Evolutionary conservation across 1,284 basidiomycete species (phyloP).

Genomic region (Anthracocystis walkeri): DNA sequence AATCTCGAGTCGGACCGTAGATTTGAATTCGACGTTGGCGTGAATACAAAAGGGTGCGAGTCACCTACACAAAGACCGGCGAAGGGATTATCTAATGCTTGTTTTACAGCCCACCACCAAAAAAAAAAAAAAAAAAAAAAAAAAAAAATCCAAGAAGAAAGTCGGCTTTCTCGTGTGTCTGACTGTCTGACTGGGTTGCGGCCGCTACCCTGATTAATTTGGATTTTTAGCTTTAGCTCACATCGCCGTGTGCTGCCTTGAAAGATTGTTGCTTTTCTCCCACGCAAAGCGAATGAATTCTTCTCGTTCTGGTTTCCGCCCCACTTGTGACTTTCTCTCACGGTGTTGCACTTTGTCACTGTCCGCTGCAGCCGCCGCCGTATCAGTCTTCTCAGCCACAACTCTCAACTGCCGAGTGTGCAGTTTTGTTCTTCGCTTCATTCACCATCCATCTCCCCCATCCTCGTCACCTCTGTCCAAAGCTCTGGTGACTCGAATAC

Average conservation of each 20-base stretch:
- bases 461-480: conserved; percentile 21
- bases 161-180: neutral
- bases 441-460: conserved; percentile 6
- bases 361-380: neutral
- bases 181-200: conserved; percentile 15
- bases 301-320: neutral
- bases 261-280: neutral
- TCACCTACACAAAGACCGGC: conserved; percentile 13
- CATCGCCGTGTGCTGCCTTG: conserved; percentile 20
- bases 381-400: neutral
- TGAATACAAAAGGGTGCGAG: conserved; percentile 11
- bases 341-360: neutral
- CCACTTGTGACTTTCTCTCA: neutral
- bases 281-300: neutral
- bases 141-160: conserved; percentile 12
- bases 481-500: conserved; percentile 33
- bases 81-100: conserved; percentile 29
- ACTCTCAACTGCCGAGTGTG: neutral
- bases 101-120: too few relatives aligned
- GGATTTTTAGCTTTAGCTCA: neutral
- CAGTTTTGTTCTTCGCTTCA: neutral
- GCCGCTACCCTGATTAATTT: conserved; percentile 8
- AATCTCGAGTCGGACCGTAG: too few relatives aligned
- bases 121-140: too few relatives aligned
- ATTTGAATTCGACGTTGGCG: too few relatives aligned